Evolutionary conservation across 148 eudicot genomes (phyloP).

Genomic region (Fagopyrum tataricum): DNA sequence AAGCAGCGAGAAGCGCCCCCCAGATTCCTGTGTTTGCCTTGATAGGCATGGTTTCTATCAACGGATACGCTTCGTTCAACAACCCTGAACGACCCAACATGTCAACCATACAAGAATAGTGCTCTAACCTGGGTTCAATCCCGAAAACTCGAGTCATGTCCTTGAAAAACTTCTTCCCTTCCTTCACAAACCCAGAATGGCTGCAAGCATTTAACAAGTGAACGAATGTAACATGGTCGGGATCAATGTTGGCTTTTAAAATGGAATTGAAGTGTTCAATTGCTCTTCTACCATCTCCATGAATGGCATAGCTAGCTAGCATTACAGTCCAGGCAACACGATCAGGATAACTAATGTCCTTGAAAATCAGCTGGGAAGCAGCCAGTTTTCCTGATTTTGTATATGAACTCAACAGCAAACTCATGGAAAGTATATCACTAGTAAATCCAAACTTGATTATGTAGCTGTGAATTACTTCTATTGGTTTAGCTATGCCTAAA

Average conservation of each 20-base stretch:
- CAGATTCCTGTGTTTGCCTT: slow-evolving; percentile 25
- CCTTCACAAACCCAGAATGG: slow-evolving; percentile 40
- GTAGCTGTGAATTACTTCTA: slow-evolving; percentile 26
- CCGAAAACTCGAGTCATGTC: slow-evolving; percentile 20
- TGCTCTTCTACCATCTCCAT: slow-evolving; percentile 35
- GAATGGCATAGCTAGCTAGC: slow-evolving; percentile 35
- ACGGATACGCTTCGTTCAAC: slow-evolving; percentile 21
- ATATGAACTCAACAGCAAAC: slow-evolving; percentile 27
- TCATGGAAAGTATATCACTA: slow-evolving; percentile 23
- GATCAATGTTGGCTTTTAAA: slow-evolving; percentile 23
- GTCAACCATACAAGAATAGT: slow-evolving; percentile 31
- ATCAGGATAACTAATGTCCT: slow-evolving; percentile 25
- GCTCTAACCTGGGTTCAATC: slow-evolving; percentile 27
- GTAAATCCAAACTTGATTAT: slow-evolving; percentile 25
- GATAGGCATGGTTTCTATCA: slow-evolving; percentile 26
- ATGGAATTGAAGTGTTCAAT: slow-evolving; percentile 26
- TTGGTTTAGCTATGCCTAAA: slow-evolving; percentile 25
- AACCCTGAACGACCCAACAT: slow-evolving; percentile 27
- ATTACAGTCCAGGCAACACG: slow-evolving; percentile 41
- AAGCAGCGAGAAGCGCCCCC: slow-evolving; percentile 26
- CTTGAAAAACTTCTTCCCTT: slow-evolving; percentile 25
- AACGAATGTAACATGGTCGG: slow-evolving; percentile 44
- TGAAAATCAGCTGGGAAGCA: slow-evolving; percentile 24
- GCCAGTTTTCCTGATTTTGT: slow-evolving; percentile 31
- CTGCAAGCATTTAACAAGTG: slow-evolving; percentile 47